phyloP scores from a whole-genome alignment of 2,329 filamentous ascomycete genomes.

The Fusarium tupiense region DNA sequence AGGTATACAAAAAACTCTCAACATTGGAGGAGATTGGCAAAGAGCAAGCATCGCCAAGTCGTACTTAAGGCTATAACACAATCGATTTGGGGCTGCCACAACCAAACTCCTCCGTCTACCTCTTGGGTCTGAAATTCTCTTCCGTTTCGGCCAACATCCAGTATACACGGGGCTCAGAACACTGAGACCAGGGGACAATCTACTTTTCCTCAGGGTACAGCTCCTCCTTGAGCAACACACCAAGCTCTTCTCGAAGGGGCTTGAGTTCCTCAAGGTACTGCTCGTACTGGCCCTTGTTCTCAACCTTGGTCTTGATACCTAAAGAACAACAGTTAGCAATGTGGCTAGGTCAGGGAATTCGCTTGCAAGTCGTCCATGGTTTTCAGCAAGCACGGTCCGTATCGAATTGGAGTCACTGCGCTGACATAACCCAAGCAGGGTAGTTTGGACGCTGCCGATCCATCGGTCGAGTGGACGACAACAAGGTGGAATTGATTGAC shows the following conservation, averaged over 20 bases:
- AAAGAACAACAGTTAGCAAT: constrained; percentile 30
- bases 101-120: constrained; percentile 46
- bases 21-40: constrained; percentile 37
- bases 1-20: constrained; percentile 33
- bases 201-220: constrained; percentile 78
- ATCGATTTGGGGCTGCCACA: constrained; percentile 46
- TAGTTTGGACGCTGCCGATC: constrained; percentile 6
- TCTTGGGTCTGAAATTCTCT: constrained; percentile 40
- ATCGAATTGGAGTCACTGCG: constrained; percentile 10
- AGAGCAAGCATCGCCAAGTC: constrained; percentile 39
- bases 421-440: constrained; percentile 11
- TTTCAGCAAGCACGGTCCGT: background rate
- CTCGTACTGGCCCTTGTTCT: constrained; percentile 97
- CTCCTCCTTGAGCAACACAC: constrained; percentile 89
- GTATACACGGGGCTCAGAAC: constrained; percentile 47
- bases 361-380: background rate
- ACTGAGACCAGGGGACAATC: constrained; percentile 43
- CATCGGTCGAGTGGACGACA: constrained; percentile 19
- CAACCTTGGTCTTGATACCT: constrained; percentile 99
- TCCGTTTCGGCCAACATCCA: constrained; percentile 48
- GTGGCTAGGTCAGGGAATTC: background rate
- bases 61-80: constrained; percentile 45
- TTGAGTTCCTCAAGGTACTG: constrained; percentile 96
- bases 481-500: constrained; percentile 24
- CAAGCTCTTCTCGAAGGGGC: constrained; percentile 91